These are phyloP conservation scores for Tolypocladium tropicale DNA, from an alignment of 2,329 filamentous ascomycete genomes.

Conservation along the genomic window DNA sequence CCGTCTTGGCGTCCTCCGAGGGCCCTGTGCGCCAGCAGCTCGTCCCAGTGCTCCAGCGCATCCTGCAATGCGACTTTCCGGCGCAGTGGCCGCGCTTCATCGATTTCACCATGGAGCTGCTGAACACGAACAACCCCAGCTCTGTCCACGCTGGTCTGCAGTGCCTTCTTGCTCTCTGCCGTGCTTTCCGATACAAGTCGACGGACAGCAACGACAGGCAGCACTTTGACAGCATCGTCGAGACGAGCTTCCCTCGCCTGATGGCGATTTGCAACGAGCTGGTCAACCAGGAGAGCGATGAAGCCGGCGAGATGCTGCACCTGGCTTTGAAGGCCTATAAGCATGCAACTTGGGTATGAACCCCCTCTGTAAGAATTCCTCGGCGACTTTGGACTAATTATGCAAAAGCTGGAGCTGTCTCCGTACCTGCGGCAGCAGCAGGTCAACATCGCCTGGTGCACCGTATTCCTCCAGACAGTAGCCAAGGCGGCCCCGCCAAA, in stretches of 20 bases:
- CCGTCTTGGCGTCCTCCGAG: slow-evolving; percentile 72
- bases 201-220: slow-evolving; percentile 64
- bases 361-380: background rate
- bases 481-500: slow-evolving; percentile 72
- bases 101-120: slow-evolving; percentile 79
- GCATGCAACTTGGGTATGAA: slow-evolving; percentile 79
- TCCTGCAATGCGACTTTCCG: slow-evolving; percentile 92
- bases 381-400: background rate
- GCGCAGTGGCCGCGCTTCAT: slow-evolving; percentile 90
- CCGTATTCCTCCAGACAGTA: slow-evolving; percentile 83
- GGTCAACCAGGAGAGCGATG: slow-evolving; percentile 81
- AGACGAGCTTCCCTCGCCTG: slow-evolving; percentile 79
- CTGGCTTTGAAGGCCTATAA: slow-evolving; percentile 95
- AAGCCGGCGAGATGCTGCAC: slow-evolving; percentile 94
- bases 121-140: slow-evolving; percentile 75
- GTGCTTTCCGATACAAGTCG: slow-evolving; percentile 87
- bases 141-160: slow-evolving; percentile 90
- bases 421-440: slow-evolving; percentile 67
- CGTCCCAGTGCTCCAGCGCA: slow-evolving; percentile 88
- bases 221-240: slow-evolving; percentile 92
- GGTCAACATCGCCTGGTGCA: slow-evolving; percentile 90
- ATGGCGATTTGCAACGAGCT: slow-evolving; percentile 80
- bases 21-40: slow-evolving; percentile 84
- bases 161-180: slow-evolving; percentile 88
- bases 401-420: slow-evolving; percentile 76